Conservation (phyloP, 257 asterid genomes). For the Nicotiana sylvestris region DNA sequence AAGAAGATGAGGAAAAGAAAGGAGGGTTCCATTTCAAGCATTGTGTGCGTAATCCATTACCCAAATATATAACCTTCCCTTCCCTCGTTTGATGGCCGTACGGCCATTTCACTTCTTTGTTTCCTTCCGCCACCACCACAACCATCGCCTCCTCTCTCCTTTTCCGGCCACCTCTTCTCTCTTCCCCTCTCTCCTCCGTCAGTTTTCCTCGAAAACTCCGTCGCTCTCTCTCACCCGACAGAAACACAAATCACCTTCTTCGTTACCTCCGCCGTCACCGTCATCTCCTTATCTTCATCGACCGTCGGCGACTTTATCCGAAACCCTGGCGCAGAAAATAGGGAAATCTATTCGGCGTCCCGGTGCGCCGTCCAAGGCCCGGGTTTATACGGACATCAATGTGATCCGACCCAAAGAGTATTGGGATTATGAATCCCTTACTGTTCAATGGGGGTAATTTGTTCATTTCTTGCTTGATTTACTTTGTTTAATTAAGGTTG, state of each 20-base stretch:
- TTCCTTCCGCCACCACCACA: constrained; percentile 29
- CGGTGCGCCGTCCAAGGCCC: constrained; percentile 82
- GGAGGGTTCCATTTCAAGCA: constrained; percentile 10
- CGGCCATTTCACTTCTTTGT: constrained; percentile 66
- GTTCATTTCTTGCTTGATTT: background rate
- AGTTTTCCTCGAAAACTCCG: constrained; percentile 22
- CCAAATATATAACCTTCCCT: constrained; percentile 34
- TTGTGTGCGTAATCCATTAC: background rate
- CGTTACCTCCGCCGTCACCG: constrained; percentile 12
- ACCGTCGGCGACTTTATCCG: constrained; percentile 28
- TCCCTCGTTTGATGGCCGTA: constrained; percentile 62
- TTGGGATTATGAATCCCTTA: constrained; percentile 87
- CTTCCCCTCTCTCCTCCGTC: constrained; percentile 34
- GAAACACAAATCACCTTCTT: constrained; percentile 16
- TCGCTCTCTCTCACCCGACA: constrained; percentile 24
- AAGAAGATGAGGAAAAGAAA: background rate
- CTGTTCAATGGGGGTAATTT: constrained; percentile 96
- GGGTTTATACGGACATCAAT: constrained; percentile 74
- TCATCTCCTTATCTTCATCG: constrained; percentile 27
- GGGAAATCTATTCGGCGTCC: constrained; percentile 86
- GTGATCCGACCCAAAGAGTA: constrained; percentile 86
- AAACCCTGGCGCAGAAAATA: constrained; percentile 80
- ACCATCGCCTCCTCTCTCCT: background rate
- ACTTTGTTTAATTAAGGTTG: background rate
- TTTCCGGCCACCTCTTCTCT: background rate